A percentile compares a stretch with the other conserved stretches of the same genome.
Conservation (phyloP, 805 yeast genomes). For the Torulaspora microellipsoides region DNA sequence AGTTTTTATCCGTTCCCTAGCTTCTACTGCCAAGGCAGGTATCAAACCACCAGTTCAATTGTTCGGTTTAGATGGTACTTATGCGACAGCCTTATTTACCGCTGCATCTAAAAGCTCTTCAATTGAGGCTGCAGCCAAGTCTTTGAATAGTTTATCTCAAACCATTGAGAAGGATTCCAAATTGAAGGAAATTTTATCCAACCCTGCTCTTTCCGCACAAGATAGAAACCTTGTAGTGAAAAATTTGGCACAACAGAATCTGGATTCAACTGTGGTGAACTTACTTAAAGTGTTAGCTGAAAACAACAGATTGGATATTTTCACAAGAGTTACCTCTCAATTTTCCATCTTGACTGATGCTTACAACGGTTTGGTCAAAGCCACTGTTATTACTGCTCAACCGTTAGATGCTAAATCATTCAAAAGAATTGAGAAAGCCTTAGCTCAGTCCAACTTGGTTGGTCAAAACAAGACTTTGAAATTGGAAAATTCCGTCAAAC, state of each 20-base stretch:
- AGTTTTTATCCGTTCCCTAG: constrained; percentile 64
- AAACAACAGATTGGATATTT: constrained; percentile 83
- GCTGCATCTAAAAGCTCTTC: constrained; percentile 83
- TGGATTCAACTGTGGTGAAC: constrained; percentile 72
- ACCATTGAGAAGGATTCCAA: constrained; percentile 60
- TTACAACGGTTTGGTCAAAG: constrained; percentile 86
- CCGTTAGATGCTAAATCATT: constrained; percentile 78
- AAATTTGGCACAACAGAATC: constrained; percentile 46
- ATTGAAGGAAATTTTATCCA: constrained; percentile 55
- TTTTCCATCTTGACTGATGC: constrained; percentile 81
- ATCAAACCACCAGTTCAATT: constrained; percentile 88
- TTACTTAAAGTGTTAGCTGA: constrained; percentile 83
- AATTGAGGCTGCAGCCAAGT: constrained; percentile 62
- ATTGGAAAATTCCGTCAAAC: constrained; percentile 76
- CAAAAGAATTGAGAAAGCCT: constrained; percentile 71
- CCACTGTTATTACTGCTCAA: constrained; percentile 82
- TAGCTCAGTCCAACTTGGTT: constrained; percentile 72
- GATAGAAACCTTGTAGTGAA: constrained; percentile 72
- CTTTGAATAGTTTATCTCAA: constrained; percentile 52
- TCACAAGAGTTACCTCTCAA: constrained; percentile 61
- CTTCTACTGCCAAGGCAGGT: constrained; percentile 48
- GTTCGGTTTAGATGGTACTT: constrained; percentile 94
- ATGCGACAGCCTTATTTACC: constrained; percentile 89
- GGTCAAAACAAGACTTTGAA: constrained; percentile 83
- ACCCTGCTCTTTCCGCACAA: constrained; percentile 76